phyloP scores from a whole-genome alignment of 2,329 filamentous ascomycete species.

The Penicillium sp. region DNA sequence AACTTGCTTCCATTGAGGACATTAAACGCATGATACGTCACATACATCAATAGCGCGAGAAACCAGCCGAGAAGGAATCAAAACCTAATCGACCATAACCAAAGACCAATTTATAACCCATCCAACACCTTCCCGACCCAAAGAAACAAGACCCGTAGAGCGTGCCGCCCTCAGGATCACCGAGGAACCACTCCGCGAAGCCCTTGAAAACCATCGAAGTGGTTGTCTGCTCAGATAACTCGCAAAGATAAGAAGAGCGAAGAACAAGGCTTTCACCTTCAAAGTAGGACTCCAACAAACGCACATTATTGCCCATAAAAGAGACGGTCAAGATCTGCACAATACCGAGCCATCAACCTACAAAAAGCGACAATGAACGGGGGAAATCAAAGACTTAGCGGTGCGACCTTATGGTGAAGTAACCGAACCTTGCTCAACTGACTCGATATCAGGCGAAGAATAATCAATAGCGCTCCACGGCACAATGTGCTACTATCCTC shows the following conservation, averaged over 20 bases:
- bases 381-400: not conserved
- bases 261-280: not conserved
- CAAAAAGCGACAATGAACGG: not conserved
- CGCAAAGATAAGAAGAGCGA: not conserved
- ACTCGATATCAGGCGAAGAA: not conserved
- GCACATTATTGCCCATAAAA: not conserved
- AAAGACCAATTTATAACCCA: not conserved
- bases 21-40: not conserved
- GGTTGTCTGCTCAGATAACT: not conserved
- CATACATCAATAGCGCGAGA: not conserved
- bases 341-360: not conserved
- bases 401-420: not conserved
- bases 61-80: not conserved
- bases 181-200: not conserved
- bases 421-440: not conserved
- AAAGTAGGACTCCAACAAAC: not conserved
- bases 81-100: not conserved
- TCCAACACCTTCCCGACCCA: not conserved
- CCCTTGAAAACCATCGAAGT: not conserved
- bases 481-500: not conserved
- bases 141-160: not conserved
- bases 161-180: not conserved
- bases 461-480: not conserved
- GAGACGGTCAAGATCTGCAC: not conserved
- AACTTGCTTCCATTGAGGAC: fast-evolving